Evolutionary conservation across 257 asterid species (phyloP), one percentile per base, ranked within the genome.

Genomic region (Solanum paucissectum): DNA sequence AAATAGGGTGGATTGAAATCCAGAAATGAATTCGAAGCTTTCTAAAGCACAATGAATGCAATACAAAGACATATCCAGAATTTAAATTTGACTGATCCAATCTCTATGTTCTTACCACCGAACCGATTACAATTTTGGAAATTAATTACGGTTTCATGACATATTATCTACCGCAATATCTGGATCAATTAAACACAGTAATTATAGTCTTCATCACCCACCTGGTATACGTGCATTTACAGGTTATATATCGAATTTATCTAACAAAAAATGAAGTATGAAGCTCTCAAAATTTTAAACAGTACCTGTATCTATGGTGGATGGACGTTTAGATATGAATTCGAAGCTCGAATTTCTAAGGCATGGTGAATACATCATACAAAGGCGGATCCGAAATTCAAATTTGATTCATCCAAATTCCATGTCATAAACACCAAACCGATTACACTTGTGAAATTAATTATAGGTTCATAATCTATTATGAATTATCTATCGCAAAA

Each of bases 1-100:
- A 90, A 88, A 90, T 92, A 94, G 16, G 95, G 95, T 2, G 92
- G 95, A 86, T 89, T 95, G 81, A 88, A 46, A 16, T 34, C 13
- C 6, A 92, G 21, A 73, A 86, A 71, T 10, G 90, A 90, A 73
- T 32, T 77, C 82, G 58, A 34, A 32, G 60, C 42, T 66, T 64
- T 64, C 33, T 21, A 64, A 10, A 64, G 16, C 72, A 64, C 72
- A 25, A 25, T 64, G 71, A n/a, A 62, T 62, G 32, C 32, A 14
- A 14, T 13, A 49, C 20, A 52, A 20, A 52, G 23, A 14, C 62
- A 5, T 8, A 14, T 52, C 14, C 3, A 12, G 3, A 62, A 62
- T 62, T n/a, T 58, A 62, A 62, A 62, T 62, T n/a, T 23, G 14
- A 62, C 4, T 62, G 1, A n/a, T 62, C 32, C 6, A 62, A 10